Evolutionary conservation across 768 basidiomycete species (phyloP), one percentile per base, ranked within the genome.

Genomic region (Suillus spraguei): DNA sequence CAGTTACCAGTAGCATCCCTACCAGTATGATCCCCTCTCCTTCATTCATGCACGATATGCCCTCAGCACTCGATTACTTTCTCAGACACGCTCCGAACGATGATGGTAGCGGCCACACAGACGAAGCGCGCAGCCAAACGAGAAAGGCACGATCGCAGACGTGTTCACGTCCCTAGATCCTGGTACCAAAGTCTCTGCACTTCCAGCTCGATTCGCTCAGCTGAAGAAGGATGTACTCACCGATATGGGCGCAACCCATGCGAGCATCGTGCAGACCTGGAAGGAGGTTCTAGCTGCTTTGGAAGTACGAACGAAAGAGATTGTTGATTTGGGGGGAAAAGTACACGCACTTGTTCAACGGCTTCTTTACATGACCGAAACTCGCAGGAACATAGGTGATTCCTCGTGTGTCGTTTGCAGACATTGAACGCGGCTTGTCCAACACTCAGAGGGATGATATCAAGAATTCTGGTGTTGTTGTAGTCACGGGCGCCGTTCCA

Each of bases 401-500:
- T n/a, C 85, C 88, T 3, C 73, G 78, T 58, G 69, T 89, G 3
- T 64, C 71, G 0, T 87, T 82, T 63, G 62, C 65, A 3, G 83
- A 84, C 20, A 63, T 89, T 0, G 68, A 77, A 44, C 66, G 64
- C 2, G 86, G 88, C 8, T 68, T 87, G 22, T 81, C 85, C 1
- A 75, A 78, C 17, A 74, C 77, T 33, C 79, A 84, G 67, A 71
- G 78, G 17, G 69, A 78, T 14, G 68, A 71, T 5, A 81, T 89
- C 64, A 85, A 81, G 67, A 74, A 72, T 60, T 77, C 79, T 0
- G 90, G 91, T 1, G 80, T 82, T 14, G 78, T 87, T 10, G 76
- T 91, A 41, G 76, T 91, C 11, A 81, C 79, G 52, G 85, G 84
- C 5, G 89, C 82, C 1, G 81, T 92, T 1, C 78, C 83, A 0